phyloP scores from a whole-genome alignment of 1,284 basidiomycete genomes.

The Mycosarcoma mackinlayi region DNA sequence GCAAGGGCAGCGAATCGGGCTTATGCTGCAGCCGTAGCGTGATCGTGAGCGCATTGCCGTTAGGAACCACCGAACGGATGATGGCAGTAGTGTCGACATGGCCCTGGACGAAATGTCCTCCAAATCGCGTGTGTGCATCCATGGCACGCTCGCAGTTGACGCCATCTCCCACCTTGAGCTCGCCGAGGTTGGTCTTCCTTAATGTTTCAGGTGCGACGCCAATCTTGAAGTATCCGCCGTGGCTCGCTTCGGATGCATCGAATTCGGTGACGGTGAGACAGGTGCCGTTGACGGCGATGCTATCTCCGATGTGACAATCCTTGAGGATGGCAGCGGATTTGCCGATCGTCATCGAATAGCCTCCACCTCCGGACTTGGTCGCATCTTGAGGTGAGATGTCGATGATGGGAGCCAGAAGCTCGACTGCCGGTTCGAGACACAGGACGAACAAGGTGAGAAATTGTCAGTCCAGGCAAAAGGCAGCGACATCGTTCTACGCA shows the following conservation, averaged over 20 bases:
- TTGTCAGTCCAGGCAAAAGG: background rate
- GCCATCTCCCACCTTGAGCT: conserved; percentile 79
- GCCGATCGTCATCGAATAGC: conserved; percentile 85
- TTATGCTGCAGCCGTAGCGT: conserved; percentile 74
- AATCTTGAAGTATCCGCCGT: conserved; percentile 77
- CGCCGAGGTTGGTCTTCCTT: conserved; percentile 82
- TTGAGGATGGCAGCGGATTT: conserved; percentile 79
- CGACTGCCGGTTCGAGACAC: conserved; percentile 65
- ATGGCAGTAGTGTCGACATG: conserved; percentile 82
- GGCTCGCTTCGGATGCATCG: conserved; percentile 67
- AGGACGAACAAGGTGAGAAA: background rate
- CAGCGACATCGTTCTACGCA: too few relatives aligned
- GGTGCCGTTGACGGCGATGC: conserved; percentile 83
- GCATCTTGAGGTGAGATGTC: conserved; percentile 71
- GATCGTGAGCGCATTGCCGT: conserved; percentile 88
- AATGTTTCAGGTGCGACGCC: conserved; percentile 98
- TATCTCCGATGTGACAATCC: conserved; percentile 95
- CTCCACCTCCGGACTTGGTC: conserved; percentile 74
- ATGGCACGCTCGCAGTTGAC: conserved; percentile 97
- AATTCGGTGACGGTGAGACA: conserved; percentile 92
- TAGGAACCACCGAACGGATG: conserved; percentile 73
- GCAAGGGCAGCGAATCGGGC: conserved; percentile 71
- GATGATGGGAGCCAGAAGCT: conserved; percentile 81
- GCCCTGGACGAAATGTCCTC: conserved; percentile 92
- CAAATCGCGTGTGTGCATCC: conserved; percentile 88